Evolutionary conservation across 139 green algal species (phyloP).

Genomic region (Chlamydomonas sp.): DNA sequence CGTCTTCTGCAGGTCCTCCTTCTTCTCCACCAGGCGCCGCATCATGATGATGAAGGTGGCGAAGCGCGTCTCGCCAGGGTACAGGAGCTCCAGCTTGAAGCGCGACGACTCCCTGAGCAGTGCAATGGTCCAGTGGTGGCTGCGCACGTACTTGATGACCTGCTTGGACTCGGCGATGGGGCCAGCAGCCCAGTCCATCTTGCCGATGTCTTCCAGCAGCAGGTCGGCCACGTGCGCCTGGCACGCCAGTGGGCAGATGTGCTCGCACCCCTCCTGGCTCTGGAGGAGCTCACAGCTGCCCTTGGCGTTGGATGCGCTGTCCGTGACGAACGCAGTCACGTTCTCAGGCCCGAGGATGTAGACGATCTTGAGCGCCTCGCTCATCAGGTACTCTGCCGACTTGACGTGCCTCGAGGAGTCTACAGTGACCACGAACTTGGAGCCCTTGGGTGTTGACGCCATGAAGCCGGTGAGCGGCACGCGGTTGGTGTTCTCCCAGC

Average conservation of each 20-base stretch:
- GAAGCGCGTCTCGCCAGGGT: conserved; percentile 5
- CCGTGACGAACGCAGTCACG: too few species aligned
- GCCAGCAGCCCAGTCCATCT: neutral
- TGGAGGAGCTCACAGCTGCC: neutral
- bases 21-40: neutral
- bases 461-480: too few species aligned
- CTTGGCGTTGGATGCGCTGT: conserved; percentile 14
- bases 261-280: neutral
- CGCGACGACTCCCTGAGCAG: neutral
- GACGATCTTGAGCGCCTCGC: too few species aligned
- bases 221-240: neutral
- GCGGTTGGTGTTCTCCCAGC: too few species aligned
- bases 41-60: neutral
- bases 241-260: conserved; percentile 8
- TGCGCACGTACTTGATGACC: neutral
- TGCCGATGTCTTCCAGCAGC: conserved; percentile 11
- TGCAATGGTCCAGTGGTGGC: neutral
- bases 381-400: too few species aligned
- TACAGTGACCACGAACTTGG: too few species aligned
- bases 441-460: too few species aligned
- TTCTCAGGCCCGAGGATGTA: too few species aligned
- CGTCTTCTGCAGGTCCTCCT: neutral
- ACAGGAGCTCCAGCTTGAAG: neutral
- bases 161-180: neutral
- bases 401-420: too few species aligned